Conservation (phyloP, 495 filamentous ascomycete species). For the Glutinoglossum americanum region DNA sequence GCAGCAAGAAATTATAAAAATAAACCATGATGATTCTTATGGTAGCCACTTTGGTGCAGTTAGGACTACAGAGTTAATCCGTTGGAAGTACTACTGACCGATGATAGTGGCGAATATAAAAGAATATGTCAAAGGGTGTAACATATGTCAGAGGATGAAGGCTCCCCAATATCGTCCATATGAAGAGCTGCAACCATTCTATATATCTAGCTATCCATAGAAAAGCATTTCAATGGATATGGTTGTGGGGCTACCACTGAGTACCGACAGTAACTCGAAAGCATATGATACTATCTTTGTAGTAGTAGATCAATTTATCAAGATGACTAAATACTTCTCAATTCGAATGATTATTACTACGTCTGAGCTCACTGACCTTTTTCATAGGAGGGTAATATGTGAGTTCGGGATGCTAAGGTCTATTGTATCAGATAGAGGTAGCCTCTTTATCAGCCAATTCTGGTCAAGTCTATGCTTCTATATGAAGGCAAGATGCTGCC, state of each 20-base stretch:
- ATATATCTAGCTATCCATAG: conserved; percentile 1
- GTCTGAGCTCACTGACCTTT: background rate
- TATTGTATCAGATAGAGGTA: conserved; percentile 4
- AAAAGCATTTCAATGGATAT: conserved; percentile 7
- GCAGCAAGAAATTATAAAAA: conserved; percentile 3
- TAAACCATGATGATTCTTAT: background rate
- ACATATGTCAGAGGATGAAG: conserved; percentile 7
- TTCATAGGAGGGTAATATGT: background rate
- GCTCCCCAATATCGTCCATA: conserved; percentile 6
- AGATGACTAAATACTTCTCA: conserved; percentile 2
- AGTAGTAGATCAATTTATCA: conserved; percentile 4
- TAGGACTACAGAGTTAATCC: conserved; percentile 1
- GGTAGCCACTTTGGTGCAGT: conserved; percentile 1
- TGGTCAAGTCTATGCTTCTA: background rate
- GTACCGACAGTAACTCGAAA: background rate
- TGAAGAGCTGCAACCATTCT: conserved; percentile 6
- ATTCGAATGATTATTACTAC: no score
- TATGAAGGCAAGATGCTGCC: background rate
- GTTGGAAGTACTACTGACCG: conserved; percentile 2
- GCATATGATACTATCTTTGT: conserved; percentile 3
- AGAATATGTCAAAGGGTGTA: conserved; percentile 9
- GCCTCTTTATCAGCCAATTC: background rate
- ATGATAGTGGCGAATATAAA: conserved; percentile 2
- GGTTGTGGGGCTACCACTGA: conserved; percentile 5
- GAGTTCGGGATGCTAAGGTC: background rate